phyloP scores from a whole-genome alignment of 805 yeast genomes.

The Candida khao-thaluensis region DNA sequence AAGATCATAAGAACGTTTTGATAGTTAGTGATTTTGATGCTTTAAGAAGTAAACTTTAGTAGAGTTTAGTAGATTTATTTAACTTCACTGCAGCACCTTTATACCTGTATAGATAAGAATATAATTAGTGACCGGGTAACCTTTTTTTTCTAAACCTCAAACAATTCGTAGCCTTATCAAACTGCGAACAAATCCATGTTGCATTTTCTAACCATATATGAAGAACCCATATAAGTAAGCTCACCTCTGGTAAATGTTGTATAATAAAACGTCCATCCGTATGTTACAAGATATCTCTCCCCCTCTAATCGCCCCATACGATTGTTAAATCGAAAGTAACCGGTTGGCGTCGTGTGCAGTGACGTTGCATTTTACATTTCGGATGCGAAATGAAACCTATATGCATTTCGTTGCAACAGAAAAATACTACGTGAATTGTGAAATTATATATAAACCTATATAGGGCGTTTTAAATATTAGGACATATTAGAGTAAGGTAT shows the following conservation, averaged over 20 bases:
- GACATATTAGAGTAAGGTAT: too few relatives aligned
- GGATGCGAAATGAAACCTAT: constrained; percentile 7
- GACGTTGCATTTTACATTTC: constrained; percentile 3
- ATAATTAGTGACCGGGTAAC: too few relatives aligned
- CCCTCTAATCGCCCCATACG: background rate
- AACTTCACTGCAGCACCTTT: too few relatives aligned
- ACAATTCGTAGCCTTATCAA: constrained; percentile 1
- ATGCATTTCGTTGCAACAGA: constrained; percentile 2
- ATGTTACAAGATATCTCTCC: too few relatives aligned
- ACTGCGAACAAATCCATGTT: background rate
- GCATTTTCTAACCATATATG: background rate
- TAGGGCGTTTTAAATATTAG: too few relatives aligned
- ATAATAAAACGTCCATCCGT: too few relatives aligned
- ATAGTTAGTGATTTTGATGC: constrained; percentile 52
- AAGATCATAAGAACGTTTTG: constrained; percentile 44
- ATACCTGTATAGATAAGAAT: too few relatives aligned
- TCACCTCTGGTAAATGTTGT: too few relatives aligned
- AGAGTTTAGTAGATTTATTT: too few relatives aligned
- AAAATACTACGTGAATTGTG: constrained; percentile 3
- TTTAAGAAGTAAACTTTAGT: constrained; percentile 33
- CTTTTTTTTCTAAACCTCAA: too few relatives aligned
- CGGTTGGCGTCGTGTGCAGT: background rate
- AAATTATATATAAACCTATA: constrained; percentile 1
- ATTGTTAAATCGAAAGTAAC: constrained; percentile 1
- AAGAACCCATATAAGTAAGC: background rate